Evolutionary conservation across 352 stramenopile genomes (phyloP).

Genomic region (Peronospora farinosa): DNA sequence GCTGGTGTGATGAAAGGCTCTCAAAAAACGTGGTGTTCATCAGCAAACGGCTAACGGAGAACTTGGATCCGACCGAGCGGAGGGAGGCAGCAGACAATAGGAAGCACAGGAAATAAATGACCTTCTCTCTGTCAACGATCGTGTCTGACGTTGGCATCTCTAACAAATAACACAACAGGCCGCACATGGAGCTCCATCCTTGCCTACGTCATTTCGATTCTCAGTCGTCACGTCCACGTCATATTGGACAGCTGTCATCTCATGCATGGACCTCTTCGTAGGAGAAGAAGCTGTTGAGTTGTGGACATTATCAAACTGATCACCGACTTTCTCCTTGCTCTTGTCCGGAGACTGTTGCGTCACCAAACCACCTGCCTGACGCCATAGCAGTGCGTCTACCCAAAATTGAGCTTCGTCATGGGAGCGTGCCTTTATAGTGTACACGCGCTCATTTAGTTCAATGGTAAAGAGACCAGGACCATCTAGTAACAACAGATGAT

Average conservation of each 20-base stretch:
- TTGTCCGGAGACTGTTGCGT: constrained; percentile 70
- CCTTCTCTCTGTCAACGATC: constrained; percentile 9
- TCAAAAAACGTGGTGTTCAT: constrained; percentile 11
- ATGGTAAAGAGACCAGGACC: constrained; percentile 85
- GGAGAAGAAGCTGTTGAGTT: constrained; percentile 9
- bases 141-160: constrained; percentile 10
- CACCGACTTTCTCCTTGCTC: constrained; percentile 31
- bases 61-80: neutral
- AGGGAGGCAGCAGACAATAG: constrained; percentile 6
- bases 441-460: constrained; percentile 86
- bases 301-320: constrained; percentile 32
- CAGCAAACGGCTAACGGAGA: constrained; percentile 1
- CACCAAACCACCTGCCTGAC: constrained; percentile 70
- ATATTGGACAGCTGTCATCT: constrained; percentile 27
- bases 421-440: constrained; percentile 85
- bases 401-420: constrained; percentile 83
- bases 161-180: constrained; percentile 68
- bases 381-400: constrained; percentile 83
- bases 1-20: constrained; percentile 18
- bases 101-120: constrained; percentile 25
- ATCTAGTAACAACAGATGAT: constrained; percentile 32
- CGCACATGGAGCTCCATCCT: constrained; percentile 42
- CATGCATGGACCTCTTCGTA: constrained; percentile 24
- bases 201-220: constrained; percentile 33
- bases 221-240: constrained; percentile 14